These are phyloP conservation scores for Capronia coronata DNA, from an alignment of 2,329 filamentous ascomycete genomes.

Conservation along the genomic window DNA sequence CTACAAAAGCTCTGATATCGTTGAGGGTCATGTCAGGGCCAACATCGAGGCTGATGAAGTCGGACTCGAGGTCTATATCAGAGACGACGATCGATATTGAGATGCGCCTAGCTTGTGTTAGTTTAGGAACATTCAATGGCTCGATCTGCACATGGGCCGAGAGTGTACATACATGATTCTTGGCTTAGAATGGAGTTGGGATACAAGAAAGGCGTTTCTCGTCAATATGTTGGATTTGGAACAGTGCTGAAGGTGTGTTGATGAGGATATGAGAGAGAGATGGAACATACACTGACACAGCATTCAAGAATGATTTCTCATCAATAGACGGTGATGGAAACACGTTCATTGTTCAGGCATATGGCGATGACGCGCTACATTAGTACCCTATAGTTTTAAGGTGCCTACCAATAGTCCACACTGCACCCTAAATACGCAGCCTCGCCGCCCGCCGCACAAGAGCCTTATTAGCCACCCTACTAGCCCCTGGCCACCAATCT, in stretches of 20 bases:
- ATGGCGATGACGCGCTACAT: not conserved
- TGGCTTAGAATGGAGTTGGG: not conserved
- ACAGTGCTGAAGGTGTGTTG: no score
- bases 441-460: no score
- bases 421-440: no score
- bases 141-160: not conserved
- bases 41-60: slow-evolving; percentile 75
- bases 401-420: no score
- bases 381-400: no score
- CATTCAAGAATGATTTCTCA: slow-evolving; percentile 3
- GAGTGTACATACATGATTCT: not conserved
- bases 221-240: no score
- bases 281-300: not conserved
- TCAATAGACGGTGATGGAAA: slow-evolving; percentile 1
- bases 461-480: no score
- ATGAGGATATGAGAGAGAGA: not conserved
- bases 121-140: not conserved
- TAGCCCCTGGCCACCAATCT: no score
- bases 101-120: slow-evolving; percentile 60
- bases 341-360: not conserved
- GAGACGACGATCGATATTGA: slow-evolving; percentile 77
- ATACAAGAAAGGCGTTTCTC: no score
- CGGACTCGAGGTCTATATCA: slow-evolving; percentile 59
- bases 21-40: slow-evolving; percentile 74
- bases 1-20: slow-evolving; percentile 79